Evolutionary conservation across 1,139 yeast genomes (phyloP), one percentile per base, ranked within the genome.

Genomic region (Groenewaldozyma auringiensis): DNA sequence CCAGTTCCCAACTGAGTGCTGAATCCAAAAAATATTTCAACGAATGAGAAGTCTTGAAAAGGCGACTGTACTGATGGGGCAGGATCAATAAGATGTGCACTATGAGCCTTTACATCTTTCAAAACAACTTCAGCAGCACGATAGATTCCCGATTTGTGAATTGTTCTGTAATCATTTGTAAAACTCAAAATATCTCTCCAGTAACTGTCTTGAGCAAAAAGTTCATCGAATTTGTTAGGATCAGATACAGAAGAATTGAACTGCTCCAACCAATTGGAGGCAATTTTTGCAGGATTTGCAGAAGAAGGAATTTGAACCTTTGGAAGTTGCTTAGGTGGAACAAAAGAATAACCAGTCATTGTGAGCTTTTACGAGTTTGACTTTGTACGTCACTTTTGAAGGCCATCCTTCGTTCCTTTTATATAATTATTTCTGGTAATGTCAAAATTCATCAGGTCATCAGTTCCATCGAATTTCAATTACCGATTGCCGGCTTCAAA

Each of bases 151-250:
- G 47, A 44, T 47, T 54, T 52, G 32, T 48, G 42, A 37, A 54
- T 53, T 27, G 52, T 31, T 40, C 58, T 46, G 47, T 45, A 54
- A 44, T 53, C 58, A 25, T 49, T 49, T 14, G 57, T 54, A 44
- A 55, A 53, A 2, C 52, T 53, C 35, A 55, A 38, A 14, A 52
- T 29, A 42, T 55, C 58, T 44, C 58, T 45, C 58, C 58, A 55
- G 48, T 37, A 49, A 1, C 51, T 55, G 2, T 40, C 50, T 3
- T 29, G 41, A 6, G 49, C 47, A 21, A 55, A 43, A 21, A 50
- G 42, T n/a, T 38, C 47, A 29, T 47, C 52, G 32, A 53, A 47
- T 13, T 34, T 46, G 1, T 42, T 39, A 2, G 54, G 45, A 31
- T 51, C 45, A 13, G 33, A 40, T 9, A 45, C 9, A 20, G 37